Evolutionary conservation across 73 alveolate species (phyloP).

Genomic region (Tetrahymena malaccensis): DNA sequence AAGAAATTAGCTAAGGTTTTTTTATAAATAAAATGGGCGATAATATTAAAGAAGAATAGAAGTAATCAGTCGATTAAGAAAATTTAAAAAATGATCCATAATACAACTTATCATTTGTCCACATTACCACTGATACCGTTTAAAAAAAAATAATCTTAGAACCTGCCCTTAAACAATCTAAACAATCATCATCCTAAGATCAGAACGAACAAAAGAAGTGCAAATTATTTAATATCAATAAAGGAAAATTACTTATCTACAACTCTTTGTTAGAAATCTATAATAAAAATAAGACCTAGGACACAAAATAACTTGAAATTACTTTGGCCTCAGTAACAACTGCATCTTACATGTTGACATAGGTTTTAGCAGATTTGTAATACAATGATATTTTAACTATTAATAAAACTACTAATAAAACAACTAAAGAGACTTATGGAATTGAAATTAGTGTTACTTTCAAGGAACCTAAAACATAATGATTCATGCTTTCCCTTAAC

Average conservation of each 20-base stretch:
- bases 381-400: not conserved
- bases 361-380: not conserved
- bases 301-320: too few relatives aligned
- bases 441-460: not conserved
- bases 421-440: not conserved
- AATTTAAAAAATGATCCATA: not conserved
- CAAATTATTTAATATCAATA: not conserved
- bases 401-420: not conserved
- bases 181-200: not conserved
- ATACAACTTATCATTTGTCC: not conserved
- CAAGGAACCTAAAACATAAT: not conserved
- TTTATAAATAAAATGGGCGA: not conserved
- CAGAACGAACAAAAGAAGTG: not conserved
- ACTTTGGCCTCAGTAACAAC: not conserved
- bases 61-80: not conserved
- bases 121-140: not conserved
- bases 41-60: not conserved
- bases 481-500: not conserved
- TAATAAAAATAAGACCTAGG: not conserved
- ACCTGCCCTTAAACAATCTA: not conserved
- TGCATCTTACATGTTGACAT: not conserved
- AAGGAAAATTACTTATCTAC: not conserved
- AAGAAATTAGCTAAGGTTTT: not conserved
- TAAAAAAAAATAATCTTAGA: not conserved
- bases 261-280: not conserved